Percentiles rank a stretch among this genome's conserved stretches.
Evolutionary conservation across 768 basidiomycete genomes (phyloP).

Genomic region (Termitomyces heimii): DNA sequence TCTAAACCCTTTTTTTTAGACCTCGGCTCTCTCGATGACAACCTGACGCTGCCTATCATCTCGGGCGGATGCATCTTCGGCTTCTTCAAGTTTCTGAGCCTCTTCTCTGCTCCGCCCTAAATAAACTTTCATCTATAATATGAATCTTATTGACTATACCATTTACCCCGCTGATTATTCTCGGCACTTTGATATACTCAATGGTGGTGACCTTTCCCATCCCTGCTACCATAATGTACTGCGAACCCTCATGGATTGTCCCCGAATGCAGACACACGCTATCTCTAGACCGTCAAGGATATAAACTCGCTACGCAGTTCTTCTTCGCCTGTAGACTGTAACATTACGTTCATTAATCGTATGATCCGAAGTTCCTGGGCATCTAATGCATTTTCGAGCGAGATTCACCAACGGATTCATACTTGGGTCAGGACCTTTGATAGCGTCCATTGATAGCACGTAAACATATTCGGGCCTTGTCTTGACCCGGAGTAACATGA

Average conservation of each 20-base stretch:
- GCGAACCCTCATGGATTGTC: not conserved
- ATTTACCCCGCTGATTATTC: slow-evolving; percentile 1
- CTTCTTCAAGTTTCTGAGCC: slow-evolving; percentile 35
- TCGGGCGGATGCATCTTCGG: slow-evolving; percentile 59
- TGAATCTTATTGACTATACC: not conserved
- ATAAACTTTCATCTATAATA: not conserved
- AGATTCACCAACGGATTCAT: too few relatives aligned
- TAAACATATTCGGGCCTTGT: too few relatives aligned
- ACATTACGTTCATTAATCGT: not conserved
- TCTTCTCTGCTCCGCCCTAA: slow-evolving; percentile 18
- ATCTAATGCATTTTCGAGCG: too few relatives aligned
- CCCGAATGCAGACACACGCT: not conserved
- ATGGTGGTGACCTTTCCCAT: not conserved
- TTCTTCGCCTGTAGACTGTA: not conserved
- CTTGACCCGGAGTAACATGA: too few relatives aligned
- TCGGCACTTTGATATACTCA: not conserved
- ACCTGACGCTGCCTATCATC: slow-evolving; percentile 84
- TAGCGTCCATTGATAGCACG: too few relatives aligned
- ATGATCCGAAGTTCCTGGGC: not conserved
- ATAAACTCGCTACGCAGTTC: not conserved
- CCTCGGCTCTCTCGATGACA: slow-evolving; percentile 82
- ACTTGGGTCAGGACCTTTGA: too few relatives aligned
- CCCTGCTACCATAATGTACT: not conserved
- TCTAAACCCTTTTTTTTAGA: slow-evolving; percentile 38
- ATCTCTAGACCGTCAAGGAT: not conserved